These are phyloP conservation scores for Drechslerella stenobrocha DNA, from an alignment of 2,329 filamentous ascomycete species.

Conservation along the genomic window DNA sequence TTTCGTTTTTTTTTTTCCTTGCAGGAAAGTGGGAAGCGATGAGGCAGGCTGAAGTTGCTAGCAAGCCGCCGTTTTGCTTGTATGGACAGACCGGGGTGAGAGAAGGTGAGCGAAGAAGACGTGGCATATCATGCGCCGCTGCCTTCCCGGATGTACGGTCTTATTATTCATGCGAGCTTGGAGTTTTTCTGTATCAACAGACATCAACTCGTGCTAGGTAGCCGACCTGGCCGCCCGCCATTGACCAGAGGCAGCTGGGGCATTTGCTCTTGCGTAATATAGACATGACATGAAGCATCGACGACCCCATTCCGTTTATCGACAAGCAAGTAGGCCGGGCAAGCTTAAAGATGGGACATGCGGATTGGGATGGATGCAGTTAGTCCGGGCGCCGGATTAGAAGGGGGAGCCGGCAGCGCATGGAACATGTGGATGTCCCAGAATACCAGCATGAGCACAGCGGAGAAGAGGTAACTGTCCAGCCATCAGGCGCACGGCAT, in stretches of 20 bases:
- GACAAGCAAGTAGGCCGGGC: conserved; percentile 12
- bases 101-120: conserved; percentile 25
- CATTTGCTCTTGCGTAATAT: conserved; percentile 27
- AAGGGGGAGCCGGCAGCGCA: conserved; percentile 8
- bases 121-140: conserved; percentile 32
- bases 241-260: conserved; percentile 3
- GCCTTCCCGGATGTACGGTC: conserved; percentile 16
- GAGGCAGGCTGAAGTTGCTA: conserved; percentile 45
- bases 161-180: too few species aligned
- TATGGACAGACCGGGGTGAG: conserved; percentile 23
- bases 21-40: conserved; percentile 48
- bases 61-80: conserved; percentile 16
- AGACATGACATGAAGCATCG: neutral
- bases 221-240: too few species aligned
- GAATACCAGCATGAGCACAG: neutral
- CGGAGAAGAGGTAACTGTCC: too few species aligned
- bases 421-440: neutral
- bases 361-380: conserved; percentile 18
- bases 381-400: conserved; percentile 14
- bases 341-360: conserved; percentile 9
- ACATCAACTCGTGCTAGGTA: too few species aligned
- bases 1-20: conserved; percentile 25
- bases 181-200: too few species aligned
- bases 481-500: neutral
- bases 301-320: conserved; percentile 31